These are phyloP conservation scores for Colletotrichum tabaci DNA, from an alignment of 2,329 filamentous ascomycete species.

Conservation along the genomic window DNA sequence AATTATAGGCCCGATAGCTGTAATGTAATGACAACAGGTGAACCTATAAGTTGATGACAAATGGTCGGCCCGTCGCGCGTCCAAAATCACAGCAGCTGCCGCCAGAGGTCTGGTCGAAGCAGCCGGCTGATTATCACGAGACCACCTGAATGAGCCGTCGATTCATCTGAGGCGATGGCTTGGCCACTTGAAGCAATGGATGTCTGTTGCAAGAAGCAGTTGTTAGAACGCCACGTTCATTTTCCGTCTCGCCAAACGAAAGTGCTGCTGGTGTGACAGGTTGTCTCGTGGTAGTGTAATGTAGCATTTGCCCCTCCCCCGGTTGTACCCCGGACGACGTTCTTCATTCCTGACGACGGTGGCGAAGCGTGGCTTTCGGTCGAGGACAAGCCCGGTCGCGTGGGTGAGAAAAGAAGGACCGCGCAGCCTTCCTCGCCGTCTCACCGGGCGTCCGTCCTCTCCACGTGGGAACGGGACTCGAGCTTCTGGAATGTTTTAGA, in stretches of 20 bases:
- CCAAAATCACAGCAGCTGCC: not conserved
- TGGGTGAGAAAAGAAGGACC: not conserved
- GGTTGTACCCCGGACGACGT: no score
- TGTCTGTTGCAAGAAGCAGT: not conserved
- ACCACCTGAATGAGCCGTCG: not conserved
- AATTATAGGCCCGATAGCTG: not conserved
- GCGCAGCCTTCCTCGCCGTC: not conserved
- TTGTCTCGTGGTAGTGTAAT: not conserved
- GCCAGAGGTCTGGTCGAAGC: conserved; percentile 15
- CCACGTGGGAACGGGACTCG: conserved; percentile 31
- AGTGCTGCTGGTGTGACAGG: not conserved
- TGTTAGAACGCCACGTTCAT: not conserved
- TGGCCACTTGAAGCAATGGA: not conserved
- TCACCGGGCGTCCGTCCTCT: not conserved
- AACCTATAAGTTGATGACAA: not conserved
- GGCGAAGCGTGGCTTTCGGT: conserved; percentile 2
- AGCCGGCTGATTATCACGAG: not conserved
- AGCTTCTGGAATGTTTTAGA: conserved; percentile 40
- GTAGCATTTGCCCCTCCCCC: no score
- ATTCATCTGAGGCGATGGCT: not conserved
- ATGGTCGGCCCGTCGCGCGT: not conserved
- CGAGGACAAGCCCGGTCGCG: not conserved
- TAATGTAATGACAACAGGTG: conserved; percentile 30
- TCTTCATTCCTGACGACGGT: conserved; percentile 17
- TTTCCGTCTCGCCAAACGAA: not conserved